Percentiles rank a stretch among this genome's conserved stretches.
These are phyloP conservation scores for Austropuccinia psidii DNA, from an alignment of 1,284 basidiomycete species.

Conservation along the genomic window DNA sequence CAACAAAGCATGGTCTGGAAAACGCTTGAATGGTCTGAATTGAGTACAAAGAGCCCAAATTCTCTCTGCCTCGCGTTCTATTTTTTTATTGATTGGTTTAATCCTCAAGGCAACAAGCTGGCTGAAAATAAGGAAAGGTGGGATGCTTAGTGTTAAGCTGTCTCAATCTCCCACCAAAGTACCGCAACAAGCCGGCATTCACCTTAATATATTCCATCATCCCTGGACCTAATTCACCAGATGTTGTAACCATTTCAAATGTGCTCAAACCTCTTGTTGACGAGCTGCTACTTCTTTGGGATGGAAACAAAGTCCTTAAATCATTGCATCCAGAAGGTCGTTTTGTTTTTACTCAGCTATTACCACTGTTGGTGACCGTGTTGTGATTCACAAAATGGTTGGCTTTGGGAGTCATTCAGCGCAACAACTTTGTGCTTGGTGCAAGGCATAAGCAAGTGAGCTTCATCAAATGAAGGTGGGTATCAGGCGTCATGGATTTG, in stretches of 20 bases:
- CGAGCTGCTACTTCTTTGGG: neutral
- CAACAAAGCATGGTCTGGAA: slow-evolving; percentile 9
- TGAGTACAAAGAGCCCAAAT: no score
- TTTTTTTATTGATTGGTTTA: slow-evolving; percentile 3
- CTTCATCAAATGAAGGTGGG: neutral
- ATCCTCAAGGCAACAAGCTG: neutral
- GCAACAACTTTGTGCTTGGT: slow-evolving; percentile 6
- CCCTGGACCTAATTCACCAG: neutral
- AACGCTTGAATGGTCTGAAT: no score
- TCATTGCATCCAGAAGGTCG: neutral
- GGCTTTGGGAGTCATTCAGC: slow-evolving; percentile 4
- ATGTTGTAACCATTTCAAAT: slow-evolving; percentile 6
- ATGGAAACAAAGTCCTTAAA: neutral
- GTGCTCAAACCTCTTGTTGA: slow-evolving; percentile 8
- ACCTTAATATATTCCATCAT: neutral
- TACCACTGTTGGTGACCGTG: slow-evolving; percentile 11
- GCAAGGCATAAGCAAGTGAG: neutral
- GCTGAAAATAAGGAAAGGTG: neutral
- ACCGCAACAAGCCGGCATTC: neutral
- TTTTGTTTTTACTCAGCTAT: neutral
- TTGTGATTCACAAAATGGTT: slow-evolving; percentile 1
- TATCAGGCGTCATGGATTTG: neutral
- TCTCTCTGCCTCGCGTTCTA: neutral
- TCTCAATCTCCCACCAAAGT: neutral
- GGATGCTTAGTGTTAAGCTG: slow-evolving; percentile 15